Percentiles rank a stretch among this genome's conserved stretches.
These are phyloP conservation scores for Colletotrichum sp. DNA, from an alignment of 2,329 filamentous ascomycete species.

Conservation along the genomic window DNA sequence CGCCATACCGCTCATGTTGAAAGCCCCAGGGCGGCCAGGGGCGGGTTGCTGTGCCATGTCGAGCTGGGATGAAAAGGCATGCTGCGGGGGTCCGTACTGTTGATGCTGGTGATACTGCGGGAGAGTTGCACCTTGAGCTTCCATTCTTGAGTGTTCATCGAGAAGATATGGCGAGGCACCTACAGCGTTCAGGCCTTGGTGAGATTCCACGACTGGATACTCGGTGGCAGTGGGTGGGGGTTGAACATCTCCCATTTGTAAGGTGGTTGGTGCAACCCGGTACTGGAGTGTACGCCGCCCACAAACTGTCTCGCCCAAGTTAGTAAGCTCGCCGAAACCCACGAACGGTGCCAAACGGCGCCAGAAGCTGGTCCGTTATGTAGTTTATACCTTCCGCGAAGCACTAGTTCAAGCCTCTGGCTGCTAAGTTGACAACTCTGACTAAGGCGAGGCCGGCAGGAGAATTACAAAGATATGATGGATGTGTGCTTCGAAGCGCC, in stretches of 20 bases:
- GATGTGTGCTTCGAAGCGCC: constrained; percentile 15
- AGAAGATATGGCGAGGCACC: background rate
- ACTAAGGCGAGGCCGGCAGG: constrained; percentile 2
- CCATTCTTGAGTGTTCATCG: constrained; percentile 2
- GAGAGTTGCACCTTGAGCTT: constrained; percentile 21
- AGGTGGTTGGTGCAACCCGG: background rate
- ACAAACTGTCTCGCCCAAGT: constrained; percentile 5
- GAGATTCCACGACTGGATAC: constrained; percentile 20
- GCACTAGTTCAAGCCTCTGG: constrained; percentile 10
- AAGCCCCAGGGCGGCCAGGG: constrained; percentile 38
- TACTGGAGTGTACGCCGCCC: constrained; percentile 11
- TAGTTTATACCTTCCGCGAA: constrained; percentile 18
- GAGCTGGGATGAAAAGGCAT: constrained; percentile 47
- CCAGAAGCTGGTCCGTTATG: background rate
- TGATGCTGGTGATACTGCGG: constrained; percentile 25
- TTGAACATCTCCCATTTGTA: constrained; percentile 39
- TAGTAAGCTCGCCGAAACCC: background rate
- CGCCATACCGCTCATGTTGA: constrained; percentile 53
- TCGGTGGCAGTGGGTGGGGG: constrained; percentile 24
- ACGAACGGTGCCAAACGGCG: background rate
- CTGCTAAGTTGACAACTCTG: background rate
- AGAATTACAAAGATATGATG: constrained; percentile 5
- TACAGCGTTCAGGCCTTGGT: constrained; percentile 15
- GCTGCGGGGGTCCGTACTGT: constrained; percentile 36
- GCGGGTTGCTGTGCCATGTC: constrained; percentile 39